Base-by-base conservation (phyloP, 2,329 filamentous ascomycete genomes). In the Paraphoma sp. region DNA sequence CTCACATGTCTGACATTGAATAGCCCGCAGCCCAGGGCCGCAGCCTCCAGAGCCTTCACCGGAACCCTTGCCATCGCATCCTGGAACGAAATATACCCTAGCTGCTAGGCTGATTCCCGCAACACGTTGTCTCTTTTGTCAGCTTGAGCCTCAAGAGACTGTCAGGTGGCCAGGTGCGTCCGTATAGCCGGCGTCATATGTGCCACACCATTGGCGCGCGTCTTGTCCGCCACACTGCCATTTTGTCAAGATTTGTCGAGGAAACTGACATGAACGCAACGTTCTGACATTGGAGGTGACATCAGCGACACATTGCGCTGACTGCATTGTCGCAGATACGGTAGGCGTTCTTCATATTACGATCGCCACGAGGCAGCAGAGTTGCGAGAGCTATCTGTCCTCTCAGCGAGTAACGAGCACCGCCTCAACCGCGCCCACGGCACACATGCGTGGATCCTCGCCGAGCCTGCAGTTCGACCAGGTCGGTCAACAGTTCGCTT, bases 131-230 rank as follows among this genome's bases (percentile, higher is more conserved):
- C 40, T n/a, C 33, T 23, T 29, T 42, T 33, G 54, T 63, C 54
- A 58, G 53, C 55, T 57, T 58, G 57, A 61, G 60, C 56, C 58
- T 59, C 52, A 54, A 36, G 36, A 51, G 44, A 42, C 31, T 50
- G 45, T 61, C 60, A 61, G 45, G 57, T 65, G 60, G 56, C 52
- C 62, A 63, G 53, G 30, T 53, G 38, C 53, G 48, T 59, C 60
- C 57, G 57, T 46, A 54, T 57, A 63, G 29, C 62, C 57, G 58
- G 60, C 50, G 45, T 56, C 53, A 57, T 52, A 40, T 60, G 48
- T 56, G 57, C 62, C 57, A 60, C 54, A 51, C 45, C 44, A 44
- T 57, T 60, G 59, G 54, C 54, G 51, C 48, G 29, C 53, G 3
- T 56, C 36, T 51, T 48, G 49, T 45, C 30, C 47, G 51, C 49